These are phyloP conservation scores for Stephanodiscus minutulus DNA, from an alignment of 108 stramenopile species.

Conservation along the genomic window DNA sequence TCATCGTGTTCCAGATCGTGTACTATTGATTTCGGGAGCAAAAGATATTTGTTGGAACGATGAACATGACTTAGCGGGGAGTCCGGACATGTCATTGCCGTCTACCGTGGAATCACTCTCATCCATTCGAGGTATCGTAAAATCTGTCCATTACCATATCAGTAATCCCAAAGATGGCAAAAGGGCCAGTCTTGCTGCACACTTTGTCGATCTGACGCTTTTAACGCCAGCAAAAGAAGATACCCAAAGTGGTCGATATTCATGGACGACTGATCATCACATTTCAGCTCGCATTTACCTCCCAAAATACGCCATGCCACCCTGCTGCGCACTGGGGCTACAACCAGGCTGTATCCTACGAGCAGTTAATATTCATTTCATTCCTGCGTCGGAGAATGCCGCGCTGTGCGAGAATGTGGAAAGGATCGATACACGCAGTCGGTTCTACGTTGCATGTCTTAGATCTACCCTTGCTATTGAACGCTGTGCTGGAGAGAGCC, in stretches of 20 bases:
- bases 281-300: conserved; percentile 36
- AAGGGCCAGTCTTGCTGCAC: conserved; percentile 18
- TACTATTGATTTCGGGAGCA: conserved; percentile 58
- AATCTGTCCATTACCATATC: conserved; percentile 44
- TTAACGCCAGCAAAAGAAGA: conserved; percentile 4
- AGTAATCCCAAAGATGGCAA: conserved; percentile 3
- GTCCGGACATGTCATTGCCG: conserved; percentile 16
- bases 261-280: conserved; percentile 5
- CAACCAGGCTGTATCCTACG: conserved; percentile 59
- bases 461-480: conserved; percentile 71
- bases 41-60: conserved; percentile 45
- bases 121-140: conserved; percentile 39
- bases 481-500: conserved; percentile 40
- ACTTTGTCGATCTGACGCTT: conserved; percentile 41
- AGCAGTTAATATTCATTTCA: conserved; percentile 69
- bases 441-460: conserved; percentile 63
- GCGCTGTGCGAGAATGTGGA: conserved; percentile 1
- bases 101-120: conserved; percentile 43
- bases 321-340: conserved; percentile 50
- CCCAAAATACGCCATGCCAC: conserved; percentile 61
- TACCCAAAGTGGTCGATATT: background rate
- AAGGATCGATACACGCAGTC: conserved; percentile 3
- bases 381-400: conserved; percentile 1
- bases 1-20: conserved; percentile 61
- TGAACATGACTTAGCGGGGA: background rate